Evolutionary conservation across 2,329 filamentous ascomycete genomes (phyloP), one percentile per base, ranked within the genome.

Genomic region (Ceratocystis papillata): DNA sequence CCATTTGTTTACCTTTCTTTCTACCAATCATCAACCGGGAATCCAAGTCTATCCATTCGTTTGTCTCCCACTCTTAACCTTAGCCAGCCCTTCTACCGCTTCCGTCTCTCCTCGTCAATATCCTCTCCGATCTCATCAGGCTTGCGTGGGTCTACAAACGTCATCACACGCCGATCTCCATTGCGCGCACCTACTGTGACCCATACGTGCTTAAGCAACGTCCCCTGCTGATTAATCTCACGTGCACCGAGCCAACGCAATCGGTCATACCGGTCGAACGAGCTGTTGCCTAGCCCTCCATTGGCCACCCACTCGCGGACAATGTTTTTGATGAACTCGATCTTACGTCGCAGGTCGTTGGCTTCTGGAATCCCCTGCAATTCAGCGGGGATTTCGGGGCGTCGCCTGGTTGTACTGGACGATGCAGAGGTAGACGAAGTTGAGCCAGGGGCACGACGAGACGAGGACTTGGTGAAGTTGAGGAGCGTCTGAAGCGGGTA

Each of bases 401-500:
- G 80, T 69, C 79, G 80, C 28, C 83, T 79, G 37, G 37, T 41
- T 12, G 79, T 76, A 4, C 77, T 76, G 44, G 79, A 78, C 37
- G 67, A 46, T 65, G 79, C 76, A 69, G 77, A 77, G 67, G 59
- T n/a, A 3, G 30, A 41, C 25, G 59, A 37, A 20, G 44, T 17
- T 1, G 55, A 46, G 37, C 25, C 30, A 5, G 53, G 48, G 1
- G 62, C 41, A 17, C 77, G 76, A 17, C 74, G 73, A n/a, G 73
- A 71, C 30, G 80, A 72, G 69, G 80, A 80, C 25, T 79, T 73
- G 64, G 81, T 77, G 71, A 87, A 87, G 76, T 90, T 89, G 55
- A 93, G 80, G 12, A 93, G 79, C 3, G 87, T 87, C 72, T 89
- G 86, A 5, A 90, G 76, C 4, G 86, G 86, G 70, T 88, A 89